These are phyloP conservation scores for Umbellularia californica DNA, from an alignment of 164 flowering plant species.

Conservation along the genomic window DNA sequence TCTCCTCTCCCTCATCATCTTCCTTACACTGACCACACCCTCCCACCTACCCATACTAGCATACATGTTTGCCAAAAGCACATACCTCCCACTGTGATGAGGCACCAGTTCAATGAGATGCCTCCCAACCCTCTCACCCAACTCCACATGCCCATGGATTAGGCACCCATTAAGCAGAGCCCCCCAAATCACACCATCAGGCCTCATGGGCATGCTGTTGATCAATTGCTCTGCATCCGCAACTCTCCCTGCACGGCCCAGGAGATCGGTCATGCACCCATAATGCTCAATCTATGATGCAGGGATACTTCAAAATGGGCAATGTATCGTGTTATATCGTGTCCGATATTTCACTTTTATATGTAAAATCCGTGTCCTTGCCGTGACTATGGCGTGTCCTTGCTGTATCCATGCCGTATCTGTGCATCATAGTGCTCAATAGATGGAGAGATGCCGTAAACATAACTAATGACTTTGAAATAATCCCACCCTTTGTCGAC, in stretches of 20 bases:
- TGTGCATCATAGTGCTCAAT: background rate
- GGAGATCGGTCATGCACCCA: too few relatives aligned
- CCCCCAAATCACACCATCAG: slow-evolving; percentile 4
- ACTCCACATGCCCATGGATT: slow-evolving; percentile 11
- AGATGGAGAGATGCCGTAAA: slow-evolving; percentile 10
- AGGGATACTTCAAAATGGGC: too few relatives aligned
- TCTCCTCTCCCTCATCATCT: slow-evolving; percentile 12
- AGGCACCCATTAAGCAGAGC: slow-evolving; percentile 11
- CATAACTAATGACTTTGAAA: slow-evolving; percentile 5
- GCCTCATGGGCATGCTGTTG: slow-evolving; percentile 14
- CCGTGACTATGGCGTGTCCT: too few relatives aligned
- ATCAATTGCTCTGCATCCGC: slow-evolving; percentile 13
- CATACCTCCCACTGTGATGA: slow-evolving; percentile 16
- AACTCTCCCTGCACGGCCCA: slow-evolving; percentile 10
- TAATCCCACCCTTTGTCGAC: slow-evolving; percentile 15
- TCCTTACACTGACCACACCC: too few relatives aligned
- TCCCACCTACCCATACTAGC: slow-evolving; percentile 6
- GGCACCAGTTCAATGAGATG: background rate
- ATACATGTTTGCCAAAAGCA: slow-evolving; percentile 15
- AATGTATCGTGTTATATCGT: too few relatives aligned
- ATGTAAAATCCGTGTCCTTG: too few relatives aligned
- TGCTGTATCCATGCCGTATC: too few relatives aligned
- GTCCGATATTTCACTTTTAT: too few relatives aligned
- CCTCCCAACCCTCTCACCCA: slow-evolving; percentile 18
- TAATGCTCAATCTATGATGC: background rate